phyloP scores from a whole-genome alignment of 768 basidiomycete species.

The Amanita phalloides region DNA sequence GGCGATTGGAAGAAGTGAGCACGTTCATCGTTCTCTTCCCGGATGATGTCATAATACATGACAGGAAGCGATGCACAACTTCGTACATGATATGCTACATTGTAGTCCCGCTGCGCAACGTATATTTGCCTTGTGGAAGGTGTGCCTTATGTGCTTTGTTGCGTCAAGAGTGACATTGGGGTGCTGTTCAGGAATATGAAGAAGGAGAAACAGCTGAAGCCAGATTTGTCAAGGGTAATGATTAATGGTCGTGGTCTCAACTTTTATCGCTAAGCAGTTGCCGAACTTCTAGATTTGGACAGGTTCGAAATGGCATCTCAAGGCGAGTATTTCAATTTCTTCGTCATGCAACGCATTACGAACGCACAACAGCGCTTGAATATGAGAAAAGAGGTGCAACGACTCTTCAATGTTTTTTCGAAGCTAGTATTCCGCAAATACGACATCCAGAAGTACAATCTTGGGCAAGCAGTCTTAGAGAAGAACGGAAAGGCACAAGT shows the following conservation, averaged over 20 bases:
- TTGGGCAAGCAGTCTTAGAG: constrained; percentile 54
- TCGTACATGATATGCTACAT: constrained; percentile 85
- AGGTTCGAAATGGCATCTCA: constrained; percentile 84
- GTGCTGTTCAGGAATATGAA: constrained; percentile 65
- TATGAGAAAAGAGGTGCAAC: constrained; percentile 45
- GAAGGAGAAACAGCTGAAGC: constrained; percentile 63
- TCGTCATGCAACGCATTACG: neutral
- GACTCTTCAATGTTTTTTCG: constrained; percentile 67
- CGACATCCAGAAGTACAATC: constrained; percentile 59
- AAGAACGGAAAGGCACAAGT: constrained; percentile 27
- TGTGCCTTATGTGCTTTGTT: constrained; percentile 14
- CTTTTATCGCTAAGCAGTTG: neutral
- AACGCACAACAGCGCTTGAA: constrained; percentile 41
- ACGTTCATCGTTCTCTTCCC: neutral
- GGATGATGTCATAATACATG: neutral
- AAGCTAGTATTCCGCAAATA: constrained; percentile 65
- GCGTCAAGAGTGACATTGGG: neutral
- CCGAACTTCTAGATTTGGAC: constrained; percentile 52
- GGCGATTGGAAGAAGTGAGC: constrained; percentile 57
- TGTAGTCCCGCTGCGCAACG: constrained; percentile 53
- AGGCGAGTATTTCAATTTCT: constrained; percentile 27
- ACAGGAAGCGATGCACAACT: constrained; percentile 88
- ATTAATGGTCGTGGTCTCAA: neutral
- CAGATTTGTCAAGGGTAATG: constrained; percentile 74
- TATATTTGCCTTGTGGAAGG: constrained; percentile 67